Conservation (phyloP, 2,329 filamentous ascomycete species). For the Aspergillus sp. region DNA sequence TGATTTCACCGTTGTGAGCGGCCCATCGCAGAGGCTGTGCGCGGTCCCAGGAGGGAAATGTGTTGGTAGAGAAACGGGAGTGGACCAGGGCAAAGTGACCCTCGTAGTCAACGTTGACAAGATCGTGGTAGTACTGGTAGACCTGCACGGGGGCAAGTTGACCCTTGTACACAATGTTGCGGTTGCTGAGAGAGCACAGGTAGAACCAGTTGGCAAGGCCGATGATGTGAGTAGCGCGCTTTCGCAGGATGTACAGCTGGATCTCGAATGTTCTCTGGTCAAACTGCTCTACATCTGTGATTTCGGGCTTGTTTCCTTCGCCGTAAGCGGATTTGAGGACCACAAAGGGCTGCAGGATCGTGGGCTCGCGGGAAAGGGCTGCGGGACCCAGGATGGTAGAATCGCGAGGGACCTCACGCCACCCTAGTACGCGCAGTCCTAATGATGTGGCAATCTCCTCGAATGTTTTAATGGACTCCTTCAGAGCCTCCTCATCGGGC, state of each 20-base stretch:
- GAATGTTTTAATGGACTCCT: slow-evolving; percentile 89
- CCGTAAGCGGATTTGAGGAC: slow-evolving; percentile 87
- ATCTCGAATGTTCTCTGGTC: slow-evolving; percentile 87
- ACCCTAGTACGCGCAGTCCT: slow-evolving; percentile 88
- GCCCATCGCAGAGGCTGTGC: slow-evolving; percentile 96
- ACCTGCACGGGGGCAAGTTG: slow-evolving; percentile 93
- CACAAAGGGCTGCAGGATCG: slow-evolving; percentile 94
- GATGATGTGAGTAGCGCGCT: slow-evolving; percentile 92
- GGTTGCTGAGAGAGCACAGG: slow-evolving; percentile 92
- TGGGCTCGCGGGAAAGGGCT: slow-evolving; percentile 89
- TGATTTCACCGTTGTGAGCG: slow-evolving; percentile 98
- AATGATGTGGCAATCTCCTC: slow-evolving; percentile 90
- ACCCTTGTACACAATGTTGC: slow-evolving; percentile 99
- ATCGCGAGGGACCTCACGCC: slow-evolving; percentile 94
- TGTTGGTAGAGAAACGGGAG: slow-evolving; percentile 97
- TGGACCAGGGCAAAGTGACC: slow-evolving; percentile 96
- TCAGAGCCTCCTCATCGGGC: slow-evolving; percentile 85
- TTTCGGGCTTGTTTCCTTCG: slow-evolving; percentile 75
- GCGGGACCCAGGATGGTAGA: slow-evolving; percentile 91
- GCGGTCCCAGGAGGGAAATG: slow-evolving; percentile 97
- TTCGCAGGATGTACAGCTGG: slow-evolving; percentile 91
- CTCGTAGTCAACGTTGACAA: slow-evolving; percentile 96
- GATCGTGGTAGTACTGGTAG: slow-evolving; percentile 96
- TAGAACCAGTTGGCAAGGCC: slow-evolving; percentile 99
- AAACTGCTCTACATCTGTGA: slow-evolving; percentile 77